Conservation (phyloP, 2,329 filamentous ascomycete genomes). For the Fusarium nygamai region DNA sequence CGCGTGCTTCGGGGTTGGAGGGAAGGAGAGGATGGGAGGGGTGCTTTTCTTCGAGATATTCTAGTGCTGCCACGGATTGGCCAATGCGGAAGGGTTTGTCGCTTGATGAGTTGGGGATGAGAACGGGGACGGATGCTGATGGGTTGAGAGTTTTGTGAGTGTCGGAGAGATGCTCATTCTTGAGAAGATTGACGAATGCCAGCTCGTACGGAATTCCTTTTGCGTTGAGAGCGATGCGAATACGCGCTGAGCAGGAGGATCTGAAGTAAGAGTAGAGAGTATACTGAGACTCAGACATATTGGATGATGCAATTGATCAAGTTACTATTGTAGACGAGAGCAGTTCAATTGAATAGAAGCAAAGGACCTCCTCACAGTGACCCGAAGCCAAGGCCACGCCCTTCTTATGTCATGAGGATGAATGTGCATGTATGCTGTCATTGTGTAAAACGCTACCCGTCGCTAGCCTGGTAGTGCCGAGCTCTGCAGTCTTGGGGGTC, state of each 20-base stretch:
- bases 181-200: slow-evolving; percentile 63
- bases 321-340: rapidly evolving
- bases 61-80: slow-evolving; percentile 68
- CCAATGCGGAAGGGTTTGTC: slow-evolving; percentile 54
- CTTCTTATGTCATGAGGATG: slow-evolving; percentile 31
- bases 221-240: slow-evolving; percentile 67
- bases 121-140: slow-evolving; percentile 63
- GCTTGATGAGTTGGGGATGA: slow-evolving; percentile 51
- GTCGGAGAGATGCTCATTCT: slow-evolving; percentile 59
- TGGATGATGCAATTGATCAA: neutral
- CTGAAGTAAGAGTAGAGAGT: slow-evolving; percentile 69
- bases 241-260: slow-evolving; percentile 69
- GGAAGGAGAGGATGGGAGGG: slow-evolving; percentile 60
- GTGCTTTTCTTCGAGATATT: slow-evolving; percentile 68
- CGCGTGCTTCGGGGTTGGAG: slow-evolving; percentile 54
- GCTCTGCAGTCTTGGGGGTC: neutral
- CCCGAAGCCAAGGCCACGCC: neutral
- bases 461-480: slow-evolving; percentile 33
- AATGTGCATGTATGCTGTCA: neutral
- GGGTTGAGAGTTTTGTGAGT: slow-evolving; percentile 62
- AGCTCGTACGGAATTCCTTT: slow-evolving; percentile 62
- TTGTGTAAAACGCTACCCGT: neutral
- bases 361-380: rapidly evolving
- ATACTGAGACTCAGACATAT: slow-evolving; percentile 42
- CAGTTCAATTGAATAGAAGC: rapidly evolving